These are phyloP conservation scores for Fusarium metavorans DNA, from an alignment of 2,329 filamentous ascomycete genomes.

Conservation along the genomic window DNA sequence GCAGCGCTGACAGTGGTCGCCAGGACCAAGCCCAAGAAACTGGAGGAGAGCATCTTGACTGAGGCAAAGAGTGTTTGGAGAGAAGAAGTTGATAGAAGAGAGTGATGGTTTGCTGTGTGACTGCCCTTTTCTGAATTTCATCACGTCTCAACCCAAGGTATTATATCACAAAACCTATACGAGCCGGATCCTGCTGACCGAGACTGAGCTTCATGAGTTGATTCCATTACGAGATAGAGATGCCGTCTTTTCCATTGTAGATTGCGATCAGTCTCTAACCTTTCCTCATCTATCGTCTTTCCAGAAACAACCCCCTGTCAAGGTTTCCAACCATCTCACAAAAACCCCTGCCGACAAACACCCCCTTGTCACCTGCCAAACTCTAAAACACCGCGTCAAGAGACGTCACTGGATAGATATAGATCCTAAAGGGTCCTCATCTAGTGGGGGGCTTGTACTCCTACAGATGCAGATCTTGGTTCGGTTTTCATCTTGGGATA, in stretches of 20 bases:
- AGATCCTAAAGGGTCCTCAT: not conserved
- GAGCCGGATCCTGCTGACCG: not conserved
- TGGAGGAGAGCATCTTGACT: not conserved
- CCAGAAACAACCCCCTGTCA: not conserved
- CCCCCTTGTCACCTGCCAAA: not conserved
- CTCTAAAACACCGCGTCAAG: not conserved
- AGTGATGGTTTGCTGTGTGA: not conserved
- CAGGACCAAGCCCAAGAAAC: not conserved
- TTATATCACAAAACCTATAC: not conserved
- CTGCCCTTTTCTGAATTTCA: not conserved
- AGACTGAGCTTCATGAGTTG: not conserved
- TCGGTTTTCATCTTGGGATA: not conserved
- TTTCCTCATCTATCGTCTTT: not conserved
- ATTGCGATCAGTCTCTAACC: not conserved
- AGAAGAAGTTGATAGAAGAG: not conserved
- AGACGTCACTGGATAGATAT: not conserved
- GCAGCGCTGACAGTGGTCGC: constrained; percentile 14
- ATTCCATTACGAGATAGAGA: not conserved
- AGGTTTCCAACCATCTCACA: not conserved
- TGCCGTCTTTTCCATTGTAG: not conserved
- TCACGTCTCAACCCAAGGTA: not conserved
- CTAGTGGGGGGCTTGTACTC: not conserved
- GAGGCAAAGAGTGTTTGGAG: not conserved
- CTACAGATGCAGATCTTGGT: too few relatives aligned
- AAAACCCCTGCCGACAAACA: not conserved